Conservation (phyloP, 192 early-diverging fungal species). For the Backusella liffmaniae region DNA sequence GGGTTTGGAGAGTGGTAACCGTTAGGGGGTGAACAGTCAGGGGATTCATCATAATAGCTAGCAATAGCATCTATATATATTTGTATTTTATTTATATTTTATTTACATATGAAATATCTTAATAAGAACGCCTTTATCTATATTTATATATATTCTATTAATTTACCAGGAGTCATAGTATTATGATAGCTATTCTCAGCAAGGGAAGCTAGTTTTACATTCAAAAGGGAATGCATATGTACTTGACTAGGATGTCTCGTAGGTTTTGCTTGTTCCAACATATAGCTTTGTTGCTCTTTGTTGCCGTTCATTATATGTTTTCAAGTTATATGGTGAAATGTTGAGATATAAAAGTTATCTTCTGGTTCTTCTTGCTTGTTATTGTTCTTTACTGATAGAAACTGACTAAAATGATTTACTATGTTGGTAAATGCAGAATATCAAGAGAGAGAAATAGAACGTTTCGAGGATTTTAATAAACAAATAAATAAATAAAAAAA, state of each 20-base stretch:
- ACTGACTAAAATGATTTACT: background rate
- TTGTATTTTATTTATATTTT: background rate
- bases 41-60: conserved; percentile 14
- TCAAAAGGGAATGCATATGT: conserved; percentile 16
- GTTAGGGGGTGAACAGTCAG: conserved; percentile 16
- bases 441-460: background rate
- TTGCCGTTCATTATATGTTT: background rate
- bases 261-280: background rate
- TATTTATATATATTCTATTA: background rate
- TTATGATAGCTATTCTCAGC: conserved; percentile 8
- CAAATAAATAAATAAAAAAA: background rate
- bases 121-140: background rate
- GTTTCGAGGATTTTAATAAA: conserved; percentile 4
- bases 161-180: conserved; percentile 17
- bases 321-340: background rate
- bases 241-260: background rate
- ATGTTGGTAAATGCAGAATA: background rate
- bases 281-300: background rate
- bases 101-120: background rate
- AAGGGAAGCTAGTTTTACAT: conserved; percentile 9
- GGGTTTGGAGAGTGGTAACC: conserved; percentile 16
- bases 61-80: conserved; percentile 11
- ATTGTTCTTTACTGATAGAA: background rate
- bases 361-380: background rate
- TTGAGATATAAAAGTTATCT: background rate